Evolutionary conservation across 179 eudicot genomes (phyloP).

Genomic region (Beta lomatogona): DNA sequence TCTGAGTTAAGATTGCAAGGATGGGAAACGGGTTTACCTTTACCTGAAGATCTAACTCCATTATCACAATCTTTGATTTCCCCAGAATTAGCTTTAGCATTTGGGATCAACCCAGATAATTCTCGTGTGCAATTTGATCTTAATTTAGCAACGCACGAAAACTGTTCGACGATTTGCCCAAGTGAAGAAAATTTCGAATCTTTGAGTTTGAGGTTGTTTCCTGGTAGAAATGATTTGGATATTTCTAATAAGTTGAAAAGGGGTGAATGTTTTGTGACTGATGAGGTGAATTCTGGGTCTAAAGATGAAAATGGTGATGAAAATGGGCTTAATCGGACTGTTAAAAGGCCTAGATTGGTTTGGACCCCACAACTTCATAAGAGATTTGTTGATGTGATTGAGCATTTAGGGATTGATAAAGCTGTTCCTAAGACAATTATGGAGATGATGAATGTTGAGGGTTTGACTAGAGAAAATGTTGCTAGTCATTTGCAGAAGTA

Average conservation of each 20-base stretch:
- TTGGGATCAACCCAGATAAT: conserved; percentile 36
- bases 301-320: conserved; percentile 33
- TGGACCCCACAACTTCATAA: conserved; percentile 51
- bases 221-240: conserved; percentile 21
- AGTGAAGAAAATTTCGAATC: conserved; percentile 35
- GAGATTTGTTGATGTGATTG: conserved; percentile 49
- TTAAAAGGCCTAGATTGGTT: conserved; percentile 41
- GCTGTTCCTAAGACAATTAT: conserved; percentile 53
- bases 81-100: conserved; percentile 39
- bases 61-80: conserved; percentile 39
- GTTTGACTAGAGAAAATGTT: conserved; percentile 49
- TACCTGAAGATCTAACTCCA: conserved; percentile 39
- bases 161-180: conserved; percentile 38
- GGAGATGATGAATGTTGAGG: conserved; percentile 57
- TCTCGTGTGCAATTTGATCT: conserved; percentile 12
- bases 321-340: conserved; percentile 34
- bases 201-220: conserved; percentile 35
- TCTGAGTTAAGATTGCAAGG: conserved; percentile 14
- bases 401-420: conserved; percentile 43
- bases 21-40: conserved; percentile 37
- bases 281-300: conserved; percentile 35
- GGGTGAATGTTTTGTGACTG: conserved; percentile 27
- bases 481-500: conserved; percentile 54
- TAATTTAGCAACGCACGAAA: conserved; percentile 14
- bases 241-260: conserved; percentile 11